Evolutionary conservation across 2,329 filamentous ascomycete species (phyloP), one percentile per base, ranked within the genome.

Genomic region (Madurella fahalii): DNA sequence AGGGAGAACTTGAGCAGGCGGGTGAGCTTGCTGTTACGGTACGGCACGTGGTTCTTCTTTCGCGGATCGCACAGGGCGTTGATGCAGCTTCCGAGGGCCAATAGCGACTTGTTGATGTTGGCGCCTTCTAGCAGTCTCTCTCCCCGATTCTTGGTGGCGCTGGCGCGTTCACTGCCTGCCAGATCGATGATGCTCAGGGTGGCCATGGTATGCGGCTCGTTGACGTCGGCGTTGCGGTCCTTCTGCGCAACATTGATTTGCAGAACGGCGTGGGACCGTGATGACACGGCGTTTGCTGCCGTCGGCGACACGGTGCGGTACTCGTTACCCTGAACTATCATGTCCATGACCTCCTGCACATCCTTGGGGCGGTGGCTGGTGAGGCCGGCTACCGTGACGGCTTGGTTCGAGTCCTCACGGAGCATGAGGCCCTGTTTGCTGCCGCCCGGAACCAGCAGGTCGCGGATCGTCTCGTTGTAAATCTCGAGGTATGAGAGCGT

Each of bases 31-130:
- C 93, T 97, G 74, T 99, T 97, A 64, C 94, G 85, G 74, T 99
- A 99, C 0, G 94, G 94, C 13, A 99, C 89, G 71, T 99, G 94
- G 62, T 95, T 94, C 61, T 84, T 87, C 74, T 94, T 95, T 49
- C 90, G 84, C 4, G 89, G 84, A 67, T 99, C 94, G 73, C 94
- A 99, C 15, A 99, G 84, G 5, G 94, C 95, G 65, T 99, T 99
- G 78, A 99, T 99, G 74, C 94, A 99, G 72, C 93, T 93, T 58
- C 94, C 94, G 9, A 99, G 77, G 0, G 94, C 93, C 15, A 99
- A 83, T 2, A 99, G 79, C 1, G 94, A 99, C 69, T 97, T 96
- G 82, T 99, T 99, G 82, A 99, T 99, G 72, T 99, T 99, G 65
- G 94, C 94, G 60, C 94, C 94, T 72, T 99, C 94, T 13, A 92